phyloP scores from a whole-genome alignment of 2,329 filamentous ascomycete species.

The Aspergillus sojae region DNA sequence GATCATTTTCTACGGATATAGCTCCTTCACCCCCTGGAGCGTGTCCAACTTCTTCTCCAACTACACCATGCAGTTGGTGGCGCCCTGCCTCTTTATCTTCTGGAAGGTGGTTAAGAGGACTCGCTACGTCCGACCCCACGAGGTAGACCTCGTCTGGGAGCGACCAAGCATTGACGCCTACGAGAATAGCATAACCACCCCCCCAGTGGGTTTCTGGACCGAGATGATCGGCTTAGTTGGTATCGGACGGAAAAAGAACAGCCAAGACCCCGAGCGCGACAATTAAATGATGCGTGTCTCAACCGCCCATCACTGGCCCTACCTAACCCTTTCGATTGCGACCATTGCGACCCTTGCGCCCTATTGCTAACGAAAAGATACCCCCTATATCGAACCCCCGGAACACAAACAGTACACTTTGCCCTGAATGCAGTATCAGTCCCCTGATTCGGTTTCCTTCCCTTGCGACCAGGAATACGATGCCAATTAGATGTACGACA shows the following conservation, averaged over 20 bases:
- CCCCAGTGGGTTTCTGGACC: conserved; percentile 6
- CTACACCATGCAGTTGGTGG: conserved; percentile 60
- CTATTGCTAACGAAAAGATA: background rate
- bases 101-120: conserved; percentile 69
- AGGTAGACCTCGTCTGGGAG: conserved; percentile 56
- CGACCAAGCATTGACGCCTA: conserved; percentile 15
- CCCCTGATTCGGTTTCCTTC: too few species aligned
- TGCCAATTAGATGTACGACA: background rate
- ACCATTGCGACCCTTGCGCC: background rate
- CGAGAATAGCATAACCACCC: conserved; percentile 9
- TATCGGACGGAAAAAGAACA: background rate
- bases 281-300: background rate
- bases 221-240: conserved; percentile 6
- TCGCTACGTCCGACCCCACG: conserved; percentile 52
- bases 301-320: background rate
- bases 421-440: background rate
- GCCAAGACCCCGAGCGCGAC: background rate
- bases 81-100: conserved; percentile 54
- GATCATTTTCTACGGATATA: conserved; percentile 57
- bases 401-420: background rate
- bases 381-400: background rate
- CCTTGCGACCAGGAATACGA: background rate
- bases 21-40: conserved; percentile 49
- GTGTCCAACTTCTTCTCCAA: conserved; percentile 50
- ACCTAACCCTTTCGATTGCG: background rate